Base-by-base conservation (phyloP, 2,329 filamentous ascomycete genomes). In the Stagonosporopsis vannaccii region DNA sequence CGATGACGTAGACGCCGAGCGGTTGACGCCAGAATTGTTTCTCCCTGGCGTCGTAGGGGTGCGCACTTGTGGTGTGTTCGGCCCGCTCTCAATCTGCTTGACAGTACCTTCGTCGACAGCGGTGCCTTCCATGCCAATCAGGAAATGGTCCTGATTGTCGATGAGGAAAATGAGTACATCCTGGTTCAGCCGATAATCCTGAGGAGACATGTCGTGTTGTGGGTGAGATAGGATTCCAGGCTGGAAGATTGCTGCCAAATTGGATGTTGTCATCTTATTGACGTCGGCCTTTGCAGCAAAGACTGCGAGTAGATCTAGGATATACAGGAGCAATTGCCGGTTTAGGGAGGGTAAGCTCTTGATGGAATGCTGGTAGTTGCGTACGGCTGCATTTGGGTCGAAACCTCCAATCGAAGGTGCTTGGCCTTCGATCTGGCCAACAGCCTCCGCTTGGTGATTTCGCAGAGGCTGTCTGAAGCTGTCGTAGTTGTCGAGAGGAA, bases 71-170 rank as follows among this genome's bases (percentile, higher is more conserved):
- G 61, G 85, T 75, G 80, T 63, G 26, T 81, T 80, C 4, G 85
- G 84, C 3, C 89, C 89, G 53, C 90, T 91, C 70, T 93, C 88
- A 33, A 88, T 81, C 58, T 87, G 85, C 68, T 85, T 84, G 45
- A 87, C 82, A 7, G 86, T 87, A 58, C 86, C 88, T 72, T 96
- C 91, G 72, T 97, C 93, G n/a, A 93, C 91, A n/a, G 87, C 93
- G n/a, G 93, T 97, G 40, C 95, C 95, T 72, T 92, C 91, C 95
- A 99, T 99, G 51, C 95, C 95, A 62, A 99, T 96, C 63, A 99
- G 81, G 81, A 99, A 99, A 76, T 97, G 91, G 71, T 99, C 95
- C 75, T 99, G 95, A 69, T 99, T 97, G 73, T 98, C 93, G 64
- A 99, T 99, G 66, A 99, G 80, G 76, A 99, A 99, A 46, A 99